These are phyloP conservation scores for Saccharomycopsis sp. DNA, from an alignment of 805 yeast species.

Conservation along the genomic window DNA sequence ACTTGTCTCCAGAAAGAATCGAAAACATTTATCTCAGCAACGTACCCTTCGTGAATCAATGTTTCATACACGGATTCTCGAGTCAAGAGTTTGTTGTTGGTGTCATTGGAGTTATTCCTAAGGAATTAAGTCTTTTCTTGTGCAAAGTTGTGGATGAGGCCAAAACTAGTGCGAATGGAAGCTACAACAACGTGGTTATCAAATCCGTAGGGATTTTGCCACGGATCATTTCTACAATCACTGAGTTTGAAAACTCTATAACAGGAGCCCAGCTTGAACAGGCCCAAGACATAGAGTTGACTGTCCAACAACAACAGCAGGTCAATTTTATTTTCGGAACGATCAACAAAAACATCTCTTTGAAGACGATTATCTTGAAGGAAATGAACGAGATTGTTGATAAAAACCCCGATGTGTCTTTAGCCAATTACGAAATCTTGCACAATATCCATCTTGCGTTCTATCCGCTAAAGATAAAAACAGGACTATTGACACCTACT, in stretches of 20 bases:
- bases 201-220: not conserved
- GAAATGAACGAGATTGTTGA: slow-evolving; percentile 11
- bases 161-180: not conserved
- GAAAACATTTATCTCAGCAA: slow-evolving; percentile 48
- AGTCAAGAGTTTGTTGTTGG: slow-evolving; percentile 43
- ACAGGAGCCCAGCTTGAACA: slow-evolving; percentile 7
- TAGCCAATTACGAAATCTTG: slow-evolving; percentile 58
- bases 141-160: not conserved
- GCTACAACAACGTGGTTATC: slow-evolving; percentile 3
- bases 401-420: slow-evolving; percentile 10
- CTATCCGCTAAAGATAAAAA: slow-evolving; percentile 54
- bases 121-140: slow-evolving; percentile 4
- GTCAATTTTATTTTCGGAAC: slow-evolving; percentile 1
- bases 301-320: not conserved
- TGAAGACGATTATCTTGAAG: slow-evolving; percentile 5
- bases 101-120: slow-evolving; percentile 46
- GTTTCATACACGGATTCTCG: slow-evolving; percentile 52
- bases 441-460: slow-evolving; percentile 45
- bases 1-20: slow-evolving; percentile 57
- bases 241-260: not conserved
- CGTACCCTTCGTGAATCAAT: slow-evolving; percentile 39
- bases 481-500: slow-evolving; percentile 64
- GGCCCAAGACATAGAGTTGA: slow-evolving; percentile 14
- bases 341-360: not conserved
- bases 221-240: not conserved